Evolutionary conservation across 1,284 basidiomycete genomes (phyloP).

Genomic region (Cystobasidium pallidum): DNA sequence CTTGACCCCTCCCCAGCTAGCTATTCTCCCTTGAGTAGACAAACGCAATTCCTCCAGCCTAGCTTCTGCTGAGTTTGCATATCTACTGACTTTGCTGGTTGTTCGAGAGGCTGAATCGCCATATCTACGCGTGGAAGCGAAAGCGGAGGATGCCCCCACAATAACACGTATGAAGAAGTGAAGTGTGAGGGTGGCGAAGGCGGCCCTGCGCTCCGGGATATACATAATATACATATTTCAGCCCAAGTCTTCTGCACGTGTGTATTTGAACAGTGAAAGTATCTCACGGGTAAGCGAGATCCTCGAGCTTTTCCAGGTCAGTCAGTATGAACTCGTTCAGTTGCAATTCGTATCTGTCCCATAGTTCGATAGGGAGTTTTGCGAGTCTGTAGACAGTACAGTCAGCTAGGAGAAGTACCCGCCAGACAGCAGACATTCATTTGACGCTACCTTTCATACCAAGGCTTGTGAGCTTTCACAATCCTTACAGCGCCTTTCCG

Average conservation of each 20-base stretch:
- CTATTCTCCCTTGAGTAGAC: conserved; percentile 12
- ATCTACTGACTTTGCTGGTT: conserved; percentile 5
- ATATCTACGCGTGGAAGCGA: neutral
- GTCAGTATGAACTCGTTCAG: conserved; percentile 22
- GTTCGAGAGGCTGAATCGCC: neutral
- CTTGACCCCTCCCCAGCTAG: conserved; percentile 3
- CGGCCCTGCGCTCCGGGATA: neutral
- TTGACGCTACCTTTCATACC: conserved; percentile 25
- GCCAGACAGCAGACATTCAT: no score
- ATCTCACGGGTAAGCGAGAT: conserved; percentile 39
- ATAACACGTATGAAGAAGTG: conserved; percentile 30
- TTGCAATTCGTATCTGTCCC: conserved; percentile 36
- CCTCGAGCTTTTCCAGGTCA: conserved; percentile 20
- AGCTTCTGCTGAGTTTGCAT: conserved; percentile 32
- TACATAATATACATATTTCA: no score
- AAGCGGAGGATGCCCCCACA: conserved; percentile 9
- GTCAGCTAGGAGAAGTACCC: no score
- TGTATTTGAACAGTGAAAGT: no score
- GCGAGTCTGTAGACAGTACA: conserved; percentile 17
- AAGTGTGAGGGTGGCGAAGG: conserved; percentile 9
- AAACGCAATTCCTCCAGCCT: conserved; percentile 33
- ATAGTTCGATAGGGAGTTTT: conserved; percentile 24
- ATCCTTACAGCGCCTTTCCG: conserved; percentile 28
- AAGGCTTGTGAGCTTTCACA: conserved; percentile 24
- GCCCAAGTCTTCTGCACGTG: no score